Evolutionary conservation across 1,139 yeast species (phyloP).

Genomic region (Ogataea hybrid): DNA sequence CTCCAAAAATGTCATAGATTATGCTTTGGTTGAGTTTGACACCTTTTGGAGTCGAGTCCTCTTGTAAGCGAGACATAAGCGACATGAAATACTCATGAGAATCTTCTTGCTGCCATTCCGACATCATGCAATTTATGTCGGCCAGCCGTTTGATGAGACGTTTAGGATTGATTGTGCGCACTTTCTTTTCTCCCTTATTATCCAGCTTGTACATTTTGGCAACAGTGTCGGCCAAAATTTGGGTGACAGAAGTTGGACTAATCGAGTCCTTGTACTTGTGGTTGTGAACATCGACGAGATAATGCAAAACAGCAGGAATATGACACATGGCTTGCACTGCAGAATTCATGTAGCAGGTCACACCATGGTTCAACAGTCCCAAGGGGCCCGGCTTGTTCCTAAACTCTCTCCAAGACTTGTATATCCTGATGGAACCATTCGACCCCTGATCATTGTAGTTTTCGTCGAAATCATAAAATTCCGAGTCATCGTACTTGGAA

Average conservation of each 20-base stretch:
- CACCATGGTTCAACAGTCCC: constrained; percentile 89
- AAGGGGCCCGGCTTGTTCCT: constrained; percentile 49
- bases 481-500: constrained; percentile 26
- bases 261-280: constrained; percentile 49
- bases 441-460: constrained; percentile 54
- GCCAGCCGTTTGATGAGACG: constrained; percentile 68
- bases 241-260: constrained; percentile 61
- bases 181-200: constrained; percentile 31
- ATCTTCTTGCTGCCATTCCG: constrained; percentile 97
- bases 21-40: constrained; percentile 76
- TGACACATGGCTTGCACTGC: constrained; percentile 91
- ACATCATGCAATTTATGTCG: constrained; percentile 94
- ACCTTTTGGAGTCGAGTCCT: constrained; percentile 89
- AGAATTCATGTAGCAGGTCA: constrained; percentile 94
- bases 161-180: constrained; percentile 64
- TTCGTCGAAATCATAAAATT: constrained; percentile 54
- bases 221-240: constrained; percentile 69
- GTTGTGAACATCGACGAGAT: constrained; percentile 60
- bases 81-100: constrained; percentile 97
- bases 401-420: constrained; percentile 61
- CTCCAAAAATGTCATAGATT: constrained; percentile 92
- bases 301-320: constrained; percentile 87
- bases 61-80: constrained; percentile 80
- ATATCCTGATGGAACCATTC: constrained; percentile 50
- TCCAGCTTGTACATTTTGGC: constrained; percentile 62